A percentile compares a stretch with the other conserved stretches of the same genome.
These are phyloP conservation scores for Colletotrichum chlorophyti DNA, from an alignment of 2,329 filamentous ascomycete genomes.

Conservation along the genomic window DNA sequence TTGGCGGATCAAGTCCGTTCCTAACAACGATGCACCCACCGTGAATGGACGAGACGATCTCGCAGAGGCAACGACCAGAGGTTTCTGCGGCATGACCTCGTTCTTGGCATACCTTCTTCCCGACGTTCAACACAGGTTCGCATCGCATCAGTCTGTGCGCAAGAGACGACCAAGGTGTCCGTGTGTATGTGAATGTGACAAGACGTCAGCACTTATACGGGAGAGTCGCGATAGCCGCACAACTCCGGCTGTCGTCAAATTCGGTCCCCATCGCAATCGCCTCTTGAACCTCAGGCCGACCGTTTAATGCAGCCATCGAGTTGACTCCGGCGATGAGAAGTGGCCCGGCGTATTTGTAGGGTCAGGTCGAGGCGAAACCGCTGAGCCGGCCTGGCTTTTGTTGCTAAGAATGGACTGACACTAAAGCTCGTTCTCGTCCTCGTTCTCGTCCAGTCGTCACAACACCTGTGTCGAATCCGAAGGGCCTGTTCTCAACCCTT, in stretches of 20 bases:
- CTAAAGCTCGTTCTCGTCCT: too few species aligned
- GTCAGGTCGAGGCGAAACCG: conserved; percentile 19
- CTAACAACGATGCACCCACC: neutral
- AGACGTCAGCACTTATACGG: conserved; percentile 28
- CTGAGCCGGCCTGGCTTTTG: neutral
- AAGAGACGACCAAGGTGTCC: conserved; percentile 18
- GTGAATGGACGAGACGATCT: neutral
- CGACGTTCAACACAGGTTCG: neutral
- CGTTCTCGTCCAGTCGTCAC: conserved; percentile 25
- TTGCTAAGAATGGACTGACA: conserved; percentile 6
- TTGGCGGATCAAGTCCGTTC: neutral
- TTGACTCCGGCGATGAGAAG: too few species aligned
- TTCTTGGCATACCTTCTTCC: neutral
- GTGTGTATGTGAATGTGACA: conserved; percentile 19
- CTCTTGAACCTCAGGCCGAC: conserved; percentile 1
- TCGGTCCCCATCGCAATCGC: conserved; percentile 17
- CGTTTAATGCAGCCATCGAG: neutral
- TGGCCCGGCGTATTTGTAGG: too few species aligned
- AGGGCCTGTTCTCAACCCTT: conserved; percentile 16
- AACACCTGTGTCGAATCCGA: conserved; percentile 21
- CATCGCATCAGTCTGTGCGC: conserved; percentile 1
- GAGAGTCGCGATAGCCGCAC: conserved; percentile 25
- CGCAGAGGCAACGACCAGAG: neutral
- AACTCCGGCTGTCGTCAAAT: conserved; percentile 14
- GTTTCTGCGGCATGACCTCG: neutral